Evolutionary conservation across 257 asterid genomes (phyloP).

Genomic region (Jacaranda mimosifolia): DNA sequence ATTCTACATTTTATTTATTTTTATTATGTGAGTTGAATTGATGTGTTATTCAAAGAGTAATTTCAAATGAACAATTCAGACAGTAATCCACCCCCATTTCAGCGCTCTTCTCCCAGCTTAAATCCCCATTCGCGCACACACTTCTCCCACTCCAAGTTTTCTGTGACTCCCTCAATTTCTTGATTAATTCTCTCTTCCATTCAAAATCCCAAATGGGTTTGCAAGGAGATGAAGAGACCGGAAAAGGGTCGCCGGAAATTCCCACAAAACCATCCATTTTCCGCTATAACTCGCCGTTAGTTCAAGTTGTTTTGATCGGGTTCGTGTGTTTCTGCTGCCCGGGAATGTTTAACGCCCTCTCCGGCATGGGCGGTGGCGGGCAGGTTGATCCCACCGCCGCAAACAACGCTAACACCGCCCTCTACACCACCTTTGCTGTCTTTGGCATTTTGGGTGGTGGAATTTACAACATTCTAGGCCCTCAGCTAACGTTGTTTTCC

Average conservation of each 20-base stretch:
- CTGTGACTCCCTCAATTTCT: neutral
- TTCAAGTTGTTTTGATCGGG: conserved; percentile 77
- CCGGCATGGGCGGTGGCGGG: conserved; percentile 98
- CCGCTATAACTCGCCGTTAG: conserved; percentile 84
- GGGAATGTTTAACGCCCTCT: conserved; percentile 97
- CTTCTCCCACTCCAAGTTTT: neutral
- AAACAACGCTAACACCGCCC: conserved; percentile 98
- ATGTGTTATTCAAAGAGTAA: too few species aligned
- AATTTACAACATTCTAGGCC: conserved; percentile 86
- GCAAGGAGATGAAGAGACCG: conserved; percentile 38
- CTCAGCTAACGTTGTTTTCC: conserved; percentile 62
- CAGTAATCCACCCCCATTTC: neutral
- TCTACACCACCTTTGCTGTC: conserved; percentile 87
- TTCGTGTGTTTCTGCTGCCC: conserved; percentile 96
- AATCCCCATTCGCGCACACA: neutral
- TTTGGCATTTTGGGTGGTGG: conserved; percentile 96
- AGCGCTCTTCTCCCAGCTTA: neutral
- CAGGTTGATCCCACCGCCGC: conserved; percentile 85
- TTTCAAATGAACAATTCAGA: too few species aligned
- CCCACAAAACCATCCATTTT: conserved; percentile 38
- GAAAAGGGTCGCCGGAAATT: conserved; percentile 29
- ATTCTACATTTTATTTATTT: too few species aligned
- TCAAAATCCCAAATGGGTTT: conserved; percentile 36
- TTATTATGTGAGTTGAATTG: too few species aligned
- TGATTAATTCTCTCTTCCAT: neutral